phyloP scores from a whole-genome alignment of 2,329 filamentous ascomycete species.

The Coniochaeta hoffmannii region DNA sequence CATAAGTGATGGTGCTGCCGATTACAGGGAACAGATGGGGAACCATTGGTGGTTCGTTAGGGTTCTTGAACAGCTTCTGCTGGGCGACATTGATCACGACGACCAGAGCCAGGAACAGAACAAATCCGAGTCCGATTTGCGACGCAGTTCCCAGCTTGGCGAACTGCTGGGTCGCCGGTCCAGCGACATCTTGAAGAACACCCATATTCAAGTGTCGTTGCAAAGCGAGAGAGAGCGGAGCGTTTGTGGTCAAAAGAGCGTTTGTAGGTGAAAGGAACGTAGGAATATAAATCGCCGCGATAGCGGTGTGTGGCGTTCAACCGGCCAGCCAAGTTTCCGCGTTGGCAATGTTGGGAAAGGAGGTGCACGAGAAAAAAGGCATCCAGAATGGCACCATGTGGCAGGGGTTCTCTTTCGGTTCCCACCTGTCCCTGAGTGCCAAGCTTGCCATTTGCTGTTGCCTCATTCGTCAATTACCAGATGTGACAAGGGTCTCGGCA shows the following conservation, averaged over 20 bases:
- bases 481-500: background rate
- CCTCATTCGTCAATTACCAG: background rate
- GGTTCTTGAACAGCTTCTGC: slow-evolving; percentile 75
- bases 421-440: background rate
- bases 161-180: slow-evolving; percentile 44
- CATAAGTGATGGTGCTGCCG: slow-evolving; percentile 88
- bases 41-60: slow-evolving; percentile 72
- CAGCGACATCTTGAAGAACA: slow-evolving; percentile 41
- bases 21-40: slow-evolving; percentile 79
- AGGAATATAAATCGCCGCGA: background rate
- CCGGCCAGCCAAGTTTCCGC: background rate
- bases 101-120: slow-evolving; percentile 39
- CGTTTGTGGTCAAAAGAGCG: background rate
- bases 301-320: background rate
- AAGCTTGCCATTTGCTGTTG: background rate
- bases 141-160: slow-evolving; percentile 36
- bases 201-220: slow-evolving; percentile 35
- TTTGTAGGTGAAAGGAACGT: background rate
- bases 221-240: background rate
- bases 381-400: background rate
- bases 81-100: slow-evolving; percentile 72
- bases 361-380: background rate
- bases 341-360: background rate
- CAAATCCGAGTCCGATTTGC: slow-evolving; percentile 39
- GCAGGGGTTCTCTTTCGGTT: background rate